Evolutionary conservation across 306 rosid genomes (phyloP), one percentile per base, ranked within the genome.

Genomic region (Oemleria cerasiformis): DNA sequence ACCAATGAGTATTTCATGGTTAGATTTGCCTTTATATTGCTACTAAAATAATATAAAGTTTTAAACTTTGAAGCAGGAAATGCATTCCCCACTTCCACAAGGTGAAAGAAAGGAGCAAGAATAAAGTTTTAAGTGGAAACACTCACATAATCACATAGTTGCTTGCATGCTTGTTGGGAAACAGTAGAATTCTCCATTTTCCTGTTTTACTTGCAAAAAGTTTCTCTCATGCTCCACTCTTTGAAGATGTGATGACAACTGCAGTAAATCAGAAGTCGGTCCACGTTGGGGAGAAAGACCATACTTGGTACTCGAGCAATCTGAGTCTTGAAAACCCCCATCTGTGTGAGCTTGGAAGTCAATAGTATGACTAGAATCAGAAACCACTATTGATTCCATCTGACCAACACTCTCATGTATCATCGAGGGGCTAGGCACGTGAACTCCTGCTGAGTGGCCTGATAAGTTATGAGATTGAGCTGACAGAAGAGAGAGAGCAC

Each of bases 401-500:
- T 78, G 80, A 61, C 64, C 72, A 11, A 63, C 76, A 21, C 43
- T 42, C 3, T 51, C 78, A 48, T 72, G 71, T 20, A 67, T 40
- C 50, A n/a, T 49, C 67, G 13, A 72, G 71, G 85, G 75, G 51
- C 78, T 76, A 45, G 82, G 58, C 17, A 59, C 21, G n/a, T 74
- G 71, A 63, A 55, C 77, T 79, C 67, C 83, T 9, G 84, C 70
- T n/a, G 78, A 41, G 43, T 63, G 79, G 67, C 45, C 65, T 15
- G 80, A 80, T 1, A 79, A 83, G 81, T 71, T 82, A 63, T 78
- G 86, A 43, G 92, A 78, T 74, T 80, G 92, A 71, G 81, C 72
- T 91, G 97, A 88, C 95, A 91, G 95, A 88, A 91, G 97, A 91
- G 97, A 91, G 95, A 86, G 92, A 91, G 89, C 97, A 86, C 85